phyloP scores from a whole-genome alignment of 805 yeast genomes.

The Yarrowia sp. region DNA sequence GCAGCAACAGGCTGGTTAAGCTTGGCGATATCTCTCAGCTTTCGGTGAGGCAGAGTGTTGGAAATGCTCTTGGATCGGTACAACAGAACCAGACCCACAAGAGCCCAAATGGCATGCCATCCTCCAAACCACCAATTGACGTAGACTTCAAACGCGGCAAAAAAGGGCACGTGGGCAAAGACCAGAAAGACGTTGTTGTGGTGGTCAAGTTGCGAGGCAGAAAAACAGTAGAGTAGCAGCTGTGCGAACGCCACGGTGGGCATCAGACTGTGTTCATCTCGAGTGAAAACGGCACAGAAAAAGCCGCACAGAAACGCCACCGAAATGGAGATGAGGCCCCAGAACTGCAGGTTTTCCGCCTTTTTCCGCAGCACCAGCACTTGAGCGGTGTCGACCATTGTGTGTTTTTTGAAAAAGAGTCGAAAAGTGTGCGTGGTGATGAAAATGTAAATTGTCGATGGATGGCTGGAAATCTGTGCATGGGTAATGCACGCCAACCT shows the following conservation, averaged over 20 bases:
- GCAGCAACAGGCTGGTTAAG: neutral
- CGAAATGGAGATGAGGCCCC: slow-evolving; percentile 14
- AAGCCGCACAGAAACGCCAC: neutral
- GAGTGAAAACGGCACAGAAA: neutral
- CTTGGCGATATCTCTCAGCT: slow-evolving; percentile 15
- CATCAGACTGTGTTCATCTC: neutral
- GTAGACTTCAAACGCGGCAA: neutral
- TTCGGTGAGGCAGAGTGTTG: neutral
- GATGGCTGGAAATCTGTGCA: slow-evolving; percentile 4
- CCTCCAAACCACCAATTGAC: slow-evolving; percentile 24
- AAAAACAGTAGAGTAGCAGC: slow-evolving; percentile 6
- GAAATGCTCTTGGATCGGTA: neutral
- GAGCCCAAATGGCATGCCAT: slow-evolving; percentile 3
- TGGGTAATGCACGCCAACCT: neutral
- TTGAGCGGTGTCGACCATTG: neutral
- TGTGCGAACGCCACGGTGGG: slow-evolving; percentile 12
- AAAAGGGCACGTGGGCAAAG: slow-evolving; percentile 6
- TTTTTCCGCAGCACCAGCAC: neutral
- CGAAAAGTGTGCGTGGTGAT: neutral
- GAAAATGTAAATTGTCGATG: too few relatives aligned
- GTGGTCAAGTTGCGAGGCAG: slow-evolving; percentile 9
- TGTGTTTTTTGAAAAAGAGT: neutral
- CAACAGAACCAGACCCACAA: neutral
- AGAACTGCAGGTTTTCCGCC: slow-evolving; percentile 14
- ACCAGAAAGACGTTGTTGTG: neutral